Conservation (phyloP, 306 rosid genomes). For the Betula pendula region DNA sequence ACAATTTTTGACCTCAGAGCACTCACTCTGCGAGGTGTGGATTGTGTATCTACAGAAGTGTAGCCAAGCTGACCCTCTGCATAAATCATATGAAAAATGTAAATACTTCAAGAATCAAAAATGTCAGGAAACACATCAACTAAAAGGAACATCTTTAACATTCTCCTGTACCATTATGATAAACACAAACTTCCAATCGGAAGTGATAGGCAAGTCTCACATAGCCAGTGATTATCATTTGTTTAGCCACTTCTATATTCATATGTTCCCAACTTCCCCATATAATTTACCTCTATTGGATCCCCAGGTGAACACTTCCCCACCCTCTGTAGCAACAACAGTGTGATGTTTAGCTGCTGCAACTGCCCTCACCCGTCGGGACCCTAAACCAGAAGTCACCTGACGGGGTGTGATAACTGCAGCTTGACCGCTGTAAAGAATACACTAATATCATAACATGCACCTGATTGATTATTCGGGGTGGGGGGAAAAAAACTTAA, state of each 20-base stretch:
- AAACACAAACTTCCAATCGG: conserved; percentile 4
- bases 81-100: conserved; percentile 20
- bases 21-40: conserved; percentile 91
- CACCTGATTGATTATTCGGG: conserved; percentile 30
- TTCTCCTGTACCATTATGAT: conserved; percentile 17
- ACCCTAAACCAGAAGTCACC: conserved; percentile 87
- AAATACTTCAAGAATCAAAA: conserved; percentile 17
- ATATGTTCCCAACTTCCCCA: neutral
- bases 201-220: neutral
- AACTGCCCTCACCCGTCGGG: conserved; percentile 75
- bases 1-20: conserved; percentile 72
- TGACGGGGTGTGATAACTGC: conserved; percentile 98
- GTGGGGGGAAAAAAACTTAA: conserved; percentile 19
- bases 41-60: conserved; percentile 91
- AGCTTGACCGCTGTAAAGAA: conserved; percentile 91
- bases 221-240: neutral
- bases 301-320: conserved; percentile 99
- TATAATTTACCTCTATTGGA: conserved; percentile 90
- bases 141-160: conserved; percentile 3
- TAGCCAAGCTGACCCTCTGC: conserved; percentile 99
- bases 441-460: conserved; percentile 28
- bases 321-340: conserved; percentile 81
- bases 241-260: neutral
- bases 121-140: conserved; percentile 12
- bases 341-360: conserved; percentile 99